Base-by-base conservation (phyloP, 1,139 yeast genomes). In the Pneumocystis canis region DNA sequence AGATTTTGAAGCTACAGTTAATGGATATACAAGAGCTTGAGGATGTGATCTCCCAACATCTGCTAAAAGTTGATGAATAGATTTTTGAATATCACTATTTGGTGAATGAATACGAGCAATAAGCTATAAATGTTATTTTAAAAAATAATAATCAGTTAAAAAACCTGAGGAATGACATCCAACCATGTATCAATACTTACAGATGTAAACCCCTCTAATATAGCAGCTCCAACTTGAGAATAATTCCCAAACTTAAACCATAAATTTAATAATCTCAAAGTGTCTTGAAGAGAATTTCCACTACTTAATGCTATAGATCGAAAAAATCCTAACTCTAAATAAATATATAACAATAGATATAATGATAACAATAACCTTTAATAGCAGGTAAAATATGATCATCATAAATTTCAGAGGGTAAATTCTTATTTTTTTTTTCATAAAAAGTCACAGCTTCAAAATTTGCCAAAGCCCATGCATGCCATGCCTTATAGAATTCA, bases 401-500 rank as follows among this genome's bases (percentile, higher is more conserved):
- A 14, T 66, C 66, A 25, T 64, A 68, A 25, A 73, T 71, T 39
- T 73, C 73, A n/a, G 31, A 41, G 18, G 60, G 58, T 11, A 62
- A 70, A 5, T 68, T 70, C 4, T 69, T 67, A 25, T 71, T 72
- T 53, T 67, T 64, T 33, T 67, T 64, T 58, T 75, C 77, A 41
- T 69, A 78, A 62, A 85, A 78, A 0, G 96, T 86, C 35, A 92
- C 87, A 1, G 90, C 97, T 71, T 90, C 97, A 72, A 89, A 94
- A 73, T 94, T 94, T 0, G 98, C 97, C 70, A 94, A 77, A 0
- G 98, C 98, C 99, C 99, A 94, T 71, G 89, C 90, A 71, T 94
- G 99, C 98, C 98, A 94, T 30, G 98, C 98, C 71, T 94, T 92
- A 72, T 94, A 94, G 97, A 98, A 94, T 58, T 82, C 81, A 60